Percentiles rank a stretch among this genome's conserved stretches.
Conservation (phyloP, 805 yeast genomes). For the Pichia gijzeniarum region DNA sequence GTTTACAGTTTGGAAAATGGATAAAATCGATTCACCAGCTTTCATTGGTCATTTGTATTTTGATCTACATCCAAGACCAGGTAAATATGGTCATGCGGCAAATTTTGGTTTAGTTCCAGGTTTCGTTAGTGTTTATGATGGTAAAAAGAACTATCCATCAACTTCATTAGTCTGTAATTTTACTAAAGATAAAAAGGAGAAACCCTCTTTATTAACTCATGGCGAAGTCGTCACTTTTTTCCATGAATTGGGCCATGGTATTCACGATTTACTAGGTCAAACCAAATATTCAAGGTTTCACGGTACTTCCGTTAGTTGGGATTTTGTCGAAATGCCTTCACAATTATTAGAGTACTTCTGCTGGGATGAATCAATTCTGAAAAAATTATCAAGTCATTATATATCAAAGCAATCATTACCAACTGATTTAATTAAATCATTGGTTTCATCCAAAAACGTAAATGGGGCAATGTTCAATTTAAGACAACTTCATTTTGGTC, state of each 20-base stretch:
- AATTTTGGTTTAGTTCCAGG: conserved; percentile 66
- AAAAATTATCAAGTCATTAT: conserved; percentile 59
- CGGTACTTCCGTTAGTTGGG: conserved; percentile 75
- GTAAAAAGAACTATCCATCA: conserved; percentile 53
- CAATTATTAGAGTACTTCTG: conserved; percentile 88
- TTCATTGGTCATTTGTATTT: conserved; percentile 76
- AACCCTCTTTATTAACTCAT: conserved; percentile 73
- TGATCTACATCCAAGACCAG: conserved; percentile 80
- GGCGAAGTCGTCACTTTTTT: conserved; percentile 76
- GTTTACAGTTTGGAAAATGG: conserved; percentile 64
- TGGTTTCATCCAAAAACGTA: conserved; percentile 63
- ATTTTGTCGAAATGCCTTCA: conserved; percentile 88
- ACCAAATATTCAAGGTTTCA: conserved; percentile 62
- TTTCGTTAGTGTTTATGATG: conserved; percentile 39
- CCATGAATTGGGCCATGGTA: conserved; percentile 89
- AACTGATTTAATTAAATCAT: conserved; percentile 49
- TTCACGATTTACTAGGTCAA: conserved; percentile 67
- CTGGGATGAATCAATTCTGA: conserved; percentile 62
- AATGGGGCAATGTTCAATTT: conserved; percentile 66
- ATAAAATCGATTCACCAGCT: conserved; percentile 39
- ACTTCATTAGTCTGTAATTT: conserved; percentile 82
- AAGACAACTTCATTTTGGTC: conserved; percentile 73
- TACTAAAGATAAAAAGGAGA: conserved; percentile 61
- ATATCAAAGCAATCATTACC: conserved; percentile 47
- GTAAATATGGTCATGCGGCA: conserved; percentile 87